Conservation (phyloP, 192 early-diverging fungal species). For the Phycomyces nitens region DNA sequence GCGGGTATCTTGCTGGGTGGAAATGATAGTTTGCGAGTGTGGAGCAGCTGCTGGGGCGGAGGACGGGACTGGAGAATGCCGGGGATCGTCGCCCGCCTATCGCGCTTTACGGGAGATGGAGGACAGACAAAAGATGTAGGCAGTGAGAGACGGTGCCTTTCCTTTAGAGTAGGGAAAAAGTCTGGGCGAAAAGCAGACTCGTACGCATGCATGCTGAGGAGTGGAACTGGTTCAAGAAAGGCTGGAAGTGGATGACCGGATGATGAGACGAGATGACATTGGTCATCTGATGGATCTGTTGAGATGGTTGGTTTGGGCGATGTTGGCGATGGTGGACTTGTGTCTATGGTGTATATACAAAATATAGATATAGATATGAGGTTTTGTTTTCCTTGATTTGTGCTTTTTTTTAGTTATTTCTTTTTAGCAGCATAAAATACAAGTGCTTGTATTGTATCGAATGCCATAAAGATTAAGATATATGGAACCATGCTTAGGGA, state of each 20-base stretch:
- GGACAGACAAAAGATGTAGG: background rate
- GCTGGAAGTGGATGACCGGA: background rate
- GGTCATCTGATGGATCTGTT: background rate
- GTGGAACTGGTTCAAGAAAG: conserved; percentile 13
- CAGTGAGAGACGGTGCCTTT: background rate
- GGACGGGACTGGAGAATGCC: background rate
- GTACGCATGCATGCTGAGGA: background rate
- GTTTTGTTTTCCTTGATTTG: conserved; percentile 2
- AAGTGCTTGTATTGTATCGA: too few species aligned
- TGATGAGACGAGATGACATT: conserved; percentile 13
- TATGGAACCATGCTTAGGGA: too few species aligned
- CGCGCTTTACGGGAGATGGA: background rate
- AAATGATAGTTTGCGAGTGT: background rate
- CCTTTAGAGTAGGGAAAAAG: background rate
- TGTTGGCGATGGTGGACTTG: conserved; percentile 12
- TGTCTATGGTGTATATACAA: background rate
- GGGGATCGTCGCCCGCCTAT: conserved; percentile 9
- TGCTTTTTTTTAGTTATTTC: background rate
- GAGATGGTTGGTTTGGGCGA: conserved; percentile 4
- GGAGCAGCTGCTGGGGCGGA: too few species aligned
- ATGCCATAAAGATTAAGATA: too few species aligned
- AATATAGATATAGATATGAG: too few species aligned
- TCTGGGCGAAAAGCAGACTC: conserved; percentile 2
- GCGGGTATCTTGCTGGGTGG: conserved; percentile 1
- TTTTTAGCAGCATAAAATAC: too few species aligned